Evolutionary conservation across 768 basidiomycete genomes (phyloP), one percentile per base, ranked within the genome.

Genomic region (Cyclocybe aegerita): DNA sequence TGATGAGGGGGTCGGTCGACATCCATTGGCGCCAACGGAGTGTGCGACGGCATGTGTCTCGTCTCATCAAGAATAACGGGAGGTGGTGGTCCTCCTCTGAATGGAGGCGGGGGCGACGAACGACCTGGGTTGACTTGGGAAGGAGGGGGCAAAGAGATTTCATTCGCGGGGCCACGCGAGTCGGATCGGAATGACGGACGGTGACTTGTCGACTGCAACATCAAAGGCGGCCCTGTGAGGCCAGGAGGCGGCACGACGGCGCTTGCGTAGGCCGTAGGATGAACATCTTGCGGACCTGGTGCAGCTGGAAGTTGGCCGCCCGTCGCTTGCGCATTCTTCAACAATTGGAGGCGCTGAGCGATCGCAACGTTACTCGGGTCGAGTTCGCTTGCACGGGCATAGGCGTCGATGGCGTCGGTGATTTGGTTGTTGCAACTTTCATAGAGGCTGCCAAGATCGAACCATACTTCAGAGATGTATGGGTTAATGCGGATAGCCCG

Each of bases 371-470:
- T 98, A 50, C 68, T 70, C 0, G 95, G 93, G 65, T 98, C 97
- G 40, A 98, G 85, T 66, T 98, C 95, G 50, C 86, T 86, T 0
- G 96, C 97, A 33, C 96, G 83, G 9, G 92, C 91, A 63, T 99
- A 99, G 1, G 97, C 97, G 59, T 99, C 96, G 64, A 98, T 98
- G 30, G 97, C 97, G 66, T 99, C 97, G 34, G 89, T 89, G 64
- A 98, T 93, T 69, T 99, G 97, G 64, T 98, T 98, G 73, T 98
- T 98, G 77, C 96, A 99, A 57, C 88, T 90, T 70, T 99, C 97
- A 65, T 99, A 99, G 0, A 99, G 78, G 55, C 87, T 90, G 37
- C 97, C 97, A 35, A 99, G 83, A 71, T 98, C 95, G 68, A 96
- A 98, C 93, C 93, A 95, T 6, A 95, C 92, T 63, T 86, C 97